phyloP scores from a whole-genome alignment of 2,329 filamentous ascomycete species.

The Claviceps fusiformis region DNA sequence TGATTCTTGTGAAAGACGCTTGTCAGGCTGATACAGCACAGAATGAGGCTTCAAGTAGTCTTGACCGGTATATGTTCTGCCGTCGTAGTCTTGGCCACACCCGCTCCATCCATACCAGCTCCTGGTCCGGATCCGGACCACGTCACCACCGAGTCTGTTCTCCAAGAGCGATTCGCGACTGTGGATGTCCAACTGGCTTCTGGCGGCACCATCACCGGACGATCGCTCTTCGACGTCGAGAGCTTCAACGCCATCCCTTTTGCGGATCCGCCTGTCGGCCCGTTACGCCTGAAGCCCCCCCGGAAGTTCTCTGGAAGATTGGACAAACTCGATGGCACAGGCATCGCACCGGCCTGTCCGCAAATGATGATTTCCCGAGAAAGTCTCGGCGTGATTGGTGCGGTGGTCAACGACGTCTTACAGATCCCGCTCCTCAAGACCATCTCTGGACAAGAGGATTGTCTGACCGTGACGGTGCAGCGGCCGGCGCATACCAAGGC shows the following conservation, averaged over 20 bases:
- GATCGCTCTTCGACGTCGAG: conserved; percentile 38
- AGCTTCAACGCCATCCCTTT: conserved; percentile 65
- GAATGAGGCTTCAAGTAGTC: background rate
- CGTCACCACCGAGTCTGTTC: conserved; percentile 8
- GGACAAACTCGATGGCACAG: conserved; percentile 48
- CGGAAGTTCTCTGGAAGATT: conserved; percentile 39
- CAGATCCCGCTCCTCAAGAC: conserved; percentile 44
- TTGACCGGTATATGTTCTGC: conserved; percentile 5
- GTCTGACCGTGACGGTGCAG: conserved; percentile 46
- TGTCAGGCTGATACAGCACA: background rate
- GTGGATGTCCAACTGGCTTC: conserved; percentile 41
- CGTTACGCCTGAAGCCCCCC: conserved; percentile 56
- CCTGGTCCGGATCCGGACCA: conserved; percentile 9
- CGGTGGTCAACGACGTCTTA: conserved; percentile 35
- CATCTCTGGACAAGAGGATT: conserved; percentile 47
- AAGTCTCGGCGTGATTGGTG: conserved; percentile 22
- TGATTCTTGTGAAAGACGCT: no score
- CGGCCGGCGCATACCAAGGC: conserved; percentile 42
- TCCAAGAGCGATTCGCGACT: conserved; percentile 26
- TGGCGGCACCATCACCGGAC: conserved; percentile 44
- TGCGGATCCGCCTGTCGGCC: conserved; percentile 53
- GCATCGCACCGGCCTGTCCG: conserved; percentile 49
- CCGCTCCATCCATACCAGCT: conserved; percentile 12
- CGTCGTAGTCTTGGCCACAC: conserved; percentile 9
- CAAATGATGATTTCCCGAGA: conserved; percentile 52